Evolutionary conservation across 352 stramenopile genomes (phyloP), one percentile per base, ranked within the genome.

Genomic region (Aphanomyces cochlioides): DNA sequence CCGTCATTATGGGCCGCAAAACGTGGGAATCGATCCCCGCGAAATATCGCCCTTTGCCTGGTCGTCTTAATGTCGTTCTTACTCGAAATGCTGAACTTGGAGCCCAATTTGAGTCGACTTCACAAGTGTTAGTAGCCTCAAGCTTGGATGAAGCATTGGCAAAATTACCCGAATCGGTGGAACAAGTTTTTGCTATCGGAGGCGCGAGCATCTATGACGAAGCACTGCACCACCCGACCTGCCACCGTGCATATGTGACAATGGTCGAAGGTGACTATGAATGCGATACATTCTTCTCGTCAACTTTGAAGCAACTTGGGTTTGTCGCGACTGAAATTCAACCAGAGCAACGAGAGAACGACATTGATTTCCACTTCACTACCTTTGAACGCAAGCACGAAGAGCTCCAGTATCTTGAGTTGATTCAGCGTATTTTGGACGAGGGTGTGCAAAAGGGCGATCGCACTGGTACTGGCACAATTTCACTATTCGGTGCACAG

Each of bases 1-100:
- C 97, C 0, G 97, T 99, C 40, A 97, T 99, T 77, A 99, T 99
- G 97, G 98, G 98, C 15, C 92, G 97, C 53, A 99, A 99, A 81
- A 99, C 98, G 17, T 99, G 97, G 96, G 92, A 99, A 69, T 99
- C 95, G 67, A 97, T 99, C 59, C 97, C 97, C 5, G 47, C 83
- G 47, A 98, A 97, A 75, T 98, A 98, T 69, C 89, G 96, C 3
- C 98, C 98, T 10, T 79, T 99, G 45, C 82, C 85, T 36, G 92
- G 95, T 54, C 90, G 98, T 21, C 85, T 95, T 64, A 99, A 99
- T 78, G 86, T 99, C 36, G 84, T 99, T 4, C 81, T 99, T 36
- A 98, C 89, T 40, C 82, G 89, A 21, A 93, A 97, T 61, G 57
- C 72, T 3, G 73, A 66, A 43, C 12, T 70, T 54, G 72, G 40